Base-by-base conservation (phyloP, 2,329 filamentous ascomycete genomes). In the Daldinia sp. region DNA sequence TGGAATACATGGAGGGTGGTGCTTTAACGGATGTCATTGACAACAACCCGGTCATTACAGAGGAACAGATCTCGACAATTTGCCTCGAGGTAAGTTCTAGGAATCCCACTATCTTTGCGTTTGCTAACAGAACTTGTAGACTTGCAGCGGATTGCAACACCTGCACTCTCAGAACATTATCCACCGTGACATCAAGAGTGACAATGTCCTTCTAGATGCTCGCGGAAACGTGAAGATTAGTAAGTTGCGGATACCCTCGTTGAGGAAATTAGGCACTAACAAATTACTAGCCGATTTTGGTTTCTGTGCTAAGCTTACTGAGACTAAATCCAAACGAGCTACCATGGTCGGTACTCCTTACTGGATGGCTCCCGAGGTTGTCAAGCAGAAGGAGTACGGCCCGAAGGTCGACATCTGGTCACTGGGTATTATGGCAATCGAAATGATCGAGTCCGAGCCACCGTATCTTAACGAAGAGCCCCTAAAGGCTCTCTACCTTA, bases 1-100 rank as follows among this genome's bases (percentile, higher is more conserved):
- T 99, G 95, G 95, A 99, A 81, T 99, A 94, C 74, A 99, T 99
- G 95, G 95, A 99, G 80, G 95, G 95, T 72, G 95, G 95, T 80
- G 92, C 95, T 65, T 81, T 99, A 77, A 99, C 95, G 1, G 95
- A 99, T 82, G 93, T 99, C 63, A 99, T 99, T 79, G 95, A 99
- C 79, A 97, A 98, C 81, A 99, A 98, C 78, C 87, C 90, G 1
- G 88, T 89, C 59, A 97, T 99, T 71, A 93, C 91, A 4, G 95
- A 99, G 78, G 93, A 97, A 75, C 95, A 99, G 77, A 99, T 99
- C 73, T 93, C 95, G 8, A 97, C 94, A 4, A 98, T 99, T 69
- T 98, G 94, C 78, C 86, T 91, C 52, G 95, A 99, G 90, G 94
- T 97, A 81, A 79, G 87, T 77, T n/a, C 11, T 25, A 8, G 15